phyloP scores from a whole-genome alignment of 202 grass and related monocot genomes.

The Zizania palustris region DNA sequence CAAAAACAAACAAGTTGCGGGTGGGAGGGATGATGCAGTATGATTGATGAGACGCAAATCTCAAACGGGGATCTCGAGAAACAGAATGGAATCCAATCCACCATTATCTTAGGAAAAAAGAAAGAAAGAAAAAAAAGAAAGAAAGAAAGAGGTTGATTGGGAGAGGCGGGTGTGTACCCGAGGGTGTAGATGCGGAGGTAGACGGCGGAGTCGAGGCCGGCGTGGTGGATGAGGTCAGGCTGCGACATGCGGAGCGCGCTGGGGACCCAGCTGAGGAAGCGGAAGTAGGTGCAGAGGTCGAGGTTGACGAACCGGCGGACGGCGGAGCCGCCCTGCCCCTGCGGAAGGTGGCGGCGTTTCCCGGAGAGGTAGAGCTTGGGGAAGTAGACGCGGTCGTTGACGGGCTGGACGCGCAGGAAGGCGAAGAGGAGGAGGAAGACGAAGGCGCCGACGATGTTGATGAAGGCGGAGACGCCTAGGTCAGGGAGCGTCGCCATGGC shows the following conservation, averaged over 20 bases:
- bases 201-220: constrained; percentile 86
- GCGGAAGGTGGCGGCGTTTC: constrained; percentile 40
- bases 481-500: constrained; percentile 81
- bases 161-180: constrained; percentile 40
- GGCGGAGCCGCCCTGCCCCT: constrained; percentile 31
- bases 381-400: constrained; percentile 96
- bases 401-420: constrained; percentile 78
- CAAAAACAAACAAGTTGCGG: constrained; percentile 21
- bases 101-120: too few relatives aligned
- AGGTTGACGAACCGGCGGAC: constrained; percentile 81
- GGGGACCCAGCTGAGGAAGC: constrained; percentile 93
- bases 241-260: constrained; percentile 76
- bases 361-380: constrained; percentile 82
- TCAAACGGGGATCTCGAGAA: too few relatives aligned
- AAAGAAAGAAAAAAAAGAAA: background rate
- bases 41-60: constrained; percentile 4
- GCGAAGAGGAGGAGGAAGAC: constrained; percentile 93
- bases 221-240: constrained; percentile 72
- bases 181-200: constrained; percentile 97
- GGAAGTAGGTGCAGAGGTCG: constrained; percentile 82
- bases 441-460: constrained; percentile 82
- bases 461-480: constrained; percentile 91
- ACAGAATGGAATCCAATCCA: too few relatives aligned
- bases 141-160: background rate
- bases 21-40: constrained; percentile 29